Base-by-base conservation (phyloP, 148 eudicot genomes). In the Limonium bicolor region DNA sequence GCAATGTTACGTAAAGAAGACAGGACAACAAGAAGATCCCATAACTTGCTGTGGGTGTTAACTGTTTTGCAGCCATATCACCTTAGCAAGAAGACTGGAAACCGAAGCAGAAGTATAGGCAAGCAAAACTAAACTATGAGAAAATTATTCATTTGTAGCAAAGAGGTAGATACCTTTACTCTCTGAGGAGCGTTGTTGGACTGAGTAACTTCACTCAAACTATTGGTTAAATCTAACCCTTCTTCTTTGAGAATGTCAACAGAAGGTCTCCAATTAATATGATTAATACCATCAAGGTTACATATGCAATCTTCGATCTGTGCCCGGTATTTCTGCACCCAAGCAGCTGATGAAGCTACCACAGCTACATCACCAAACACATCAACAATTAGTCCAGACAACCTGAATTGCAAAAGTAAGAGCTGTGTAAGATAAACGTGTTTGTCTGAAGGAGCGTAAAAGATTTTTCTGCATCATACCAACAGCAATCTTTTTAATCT, bases 311-410 rank as follows among this genome's bases (percentile, higher is more conserved):
- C 54, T 56, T 67, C 68, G 57, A 87, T 88, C 29, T 77, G 64
- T 31, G 69, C 55, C 61, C 61, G 74, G 68, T 74, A 83, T 59
- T 72, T 79, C 71, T 88, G 86, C 61, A 82, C 92, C 94, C 96
- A 88, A 47, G 96, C 96, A 45, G 96, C 94, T 17, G 96, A 88
- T 47, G 96, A 88, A 20, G 96, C 96, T 50, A 88, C 62, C 46
- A 88, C 96, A 54, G 96, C 96, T 61, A 74, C 66, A 65, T 80
- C 86, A 52, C 78, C 94, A 63, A 83, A 88, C 27, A 88, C 60
- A 72, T 88, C 96, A 60, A 88, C 60, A 36, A 87, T 80, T 44
- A 88, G 83, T 43, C 96, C 96, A 43, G 96, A 88, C 71, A 88
- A 72, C 77, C 96, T 88, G 82, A 60, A 63, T 23, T 27, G 26